Evolutionary conservation across 1,139 yeast species (phyloP).

Genomic region (Taphrina pruni): DNA sequence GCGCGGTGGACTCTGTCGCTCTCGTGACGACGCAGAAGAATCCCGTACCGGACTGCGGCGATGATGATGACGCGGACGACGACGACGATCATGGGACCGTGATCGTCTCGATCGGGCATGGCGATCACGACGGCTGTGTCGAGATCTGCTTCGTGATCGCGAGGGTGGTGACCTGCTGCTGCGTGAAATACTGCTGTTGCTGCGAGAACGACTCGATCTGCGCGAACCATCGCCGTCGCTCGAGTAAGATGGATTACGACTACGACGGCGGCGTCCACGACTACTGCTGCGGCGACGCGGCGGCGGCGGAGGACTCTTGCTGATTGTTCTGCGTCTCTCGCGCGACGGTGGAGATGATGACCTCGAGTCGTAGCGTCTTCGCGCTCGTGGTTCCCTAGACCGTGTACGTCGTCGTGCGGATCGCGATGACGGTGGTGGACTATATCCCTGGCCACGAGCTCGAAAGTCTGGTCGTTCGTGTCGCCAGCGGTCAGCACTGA

Average conservation of each 20-base stretch:
- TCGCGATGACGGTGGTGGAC: not conserved
- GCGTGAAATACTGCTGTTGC: not conserved
- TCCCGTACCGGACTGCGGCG: not conserved
- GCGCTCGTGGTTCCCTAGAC: not conserved
- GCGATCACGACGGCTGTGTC: conserved; percentile 2
- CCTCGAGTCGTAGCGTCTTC: not conserved
- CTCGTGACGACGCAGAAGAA: not conserved
- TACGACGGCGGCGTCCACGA: no score
- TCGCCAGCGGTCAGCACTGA: conserved; percentile 12
- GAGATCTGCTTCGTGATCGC: conserved; percentile 12
- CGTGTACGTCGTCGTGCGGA: not conserved
- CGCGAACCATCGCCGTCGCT: not conserved
- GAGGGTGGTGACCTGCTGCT: not conserved
- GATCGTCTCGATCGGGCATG: not conserved
- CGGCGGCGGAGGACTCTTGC: conserved; percentile 1
- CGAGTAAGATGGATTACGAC: not conserved
- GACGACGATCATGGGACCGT: not conserved
- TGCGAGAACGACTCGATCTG: conserved; percentile 5
- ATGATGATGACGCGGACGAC: not conserved
- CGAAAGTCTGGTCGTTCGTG: conserved; percentile 14
- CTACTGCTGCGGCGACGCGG: not conserved
- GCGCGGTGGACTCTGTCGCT: not conserved
- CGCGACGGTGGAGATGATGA: not conserved
- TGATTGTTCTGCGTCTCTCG: not conserved
- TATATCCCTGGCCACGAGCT: not conserved